phyloP scores from a whole-genome alignment of 2,329 filamentous ascomycete genomes.

The Bipolaris zeicola region DNA sequence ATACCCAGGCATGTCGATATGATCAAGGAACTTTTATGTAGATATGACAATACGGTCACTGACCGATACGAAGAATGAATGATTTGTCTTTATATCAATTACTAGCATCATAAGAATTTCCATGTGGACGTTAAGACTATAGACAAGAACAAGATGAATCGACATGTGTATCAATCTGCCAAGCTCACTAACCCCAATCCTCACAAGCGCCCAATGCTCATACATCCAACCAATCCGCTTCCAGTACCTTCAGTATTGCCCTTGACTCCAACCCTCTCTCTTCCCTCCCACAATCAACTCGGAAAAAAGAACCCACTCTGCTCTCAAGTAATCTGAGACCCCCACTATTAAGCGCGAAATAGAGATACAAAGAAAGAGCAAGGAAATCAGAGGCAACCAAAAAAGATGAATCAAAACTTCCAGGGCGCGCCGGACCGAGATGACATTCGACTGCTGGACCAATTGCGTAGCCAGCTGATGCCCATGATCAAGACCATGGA shows the following conservation, averaged over 20 bases:
- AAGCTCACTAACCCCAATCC: neutral
- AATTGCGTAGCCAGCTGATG: slow-evolving; percentile 31
- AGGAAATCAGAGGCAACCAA: slow-evolving; percentile 6
- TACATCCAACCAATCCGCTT: slow-evolving; percentile 9
- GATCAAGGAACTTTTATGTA: slow-evolving; percentile 16
- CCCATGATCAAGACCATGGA: slow-evolving; percentile 35
- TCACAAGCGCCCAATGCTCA: neutral
- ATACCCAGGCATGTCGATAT: slow-evolving; percentile 19
- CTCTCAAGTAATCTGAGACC: neutral
- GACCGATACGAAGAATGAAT: slow-evolving; percentile 16
- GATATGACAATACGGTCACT: slow-evolving; percentile 17
- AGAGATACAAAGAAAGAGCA: slow-evolving; percentile 3
- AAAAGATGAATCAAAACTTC: slow-evolving; percentile 36
- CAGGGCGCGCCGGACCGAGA: slow-evolving; percentile 30
- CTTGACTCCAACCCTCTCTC: slow-evolving; percentile 1
- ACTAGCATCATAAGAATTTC: neutral
- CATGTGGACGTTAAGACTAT: neutral
- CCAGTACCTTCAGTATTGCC: neutral
- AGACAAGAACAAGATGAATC: neutral
- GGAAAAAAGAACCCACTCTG: neutral
- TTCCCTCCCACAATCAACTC: neutral
- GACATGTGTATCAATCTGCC: neutral
- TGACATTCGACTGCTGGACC: slow-evolving; percentile 29
- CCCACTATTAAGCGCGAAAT: neutral
- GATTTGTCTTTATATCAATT: neutral